Evolutionary conservation across 2,329 filamentous ascomycete genomes (phyloP), one percentile per base, ranked within the genome.

Genomic region (Ilyonectria sp.): DNA sequence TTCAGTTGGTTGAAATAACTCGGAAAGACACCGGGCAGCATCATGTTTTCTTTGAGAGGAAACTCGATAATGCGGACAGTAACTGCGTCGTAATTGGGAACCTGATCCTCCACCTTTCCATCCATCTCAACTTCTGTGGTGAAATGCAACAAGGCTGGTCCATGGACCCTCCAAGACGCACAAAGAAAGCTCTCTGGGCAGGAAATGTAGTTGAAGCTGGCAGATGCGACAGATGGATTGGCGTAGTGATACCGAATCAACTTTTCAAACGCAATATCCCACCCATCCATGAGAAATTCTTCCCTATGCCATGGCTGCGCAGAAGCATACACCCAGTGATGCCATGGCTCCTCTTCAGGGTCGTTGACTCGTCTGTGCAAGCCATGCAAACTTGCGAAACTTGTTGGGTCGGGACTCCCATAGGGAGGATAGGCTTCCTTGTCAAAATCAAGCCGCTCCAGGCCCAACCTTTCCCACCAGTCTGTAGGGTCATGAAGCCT

Each of bases 111-210:
- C 10, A 52, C 17, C 8, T 19, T 19, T 23, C 23, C 35, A 6
- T 23, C 29, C 19, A 8, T n/a, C 7, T 33, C 44, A 11, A 29
- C n/a, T 23, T 65, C 56, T 6, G 63, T 66, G 13, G 63, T 66
- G 19, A 66, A 58, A 33, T 66, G 63, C 17, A 66, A 37, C 15
- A 66, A 33, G 11, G 63, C 58, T 4, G 63, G 63, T 5, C 63
- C 63, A 15, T 47, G 52, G 19, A 57, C 33, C 35, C 19, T 57
- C 63, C 63, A 66, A 6, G 44, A 43, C 11, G 35, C 26, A 11
- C 63, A 66, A 5, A 66, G 44, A 26, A 57, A 66, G 15, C 37
- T 66, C 9, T 33, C 10, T 2, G 58, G 63, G 8, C 63, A 66
- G 4, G 58, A 19, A 2, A 62, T 26, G 43, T 55, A 57, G 23